Percentiles rank a stretch among this genome's conserved stretches.
Conservation (phyloP, 2,329 filamentous ascomycete genomes). For the Fusarium buharicum region DNA sequence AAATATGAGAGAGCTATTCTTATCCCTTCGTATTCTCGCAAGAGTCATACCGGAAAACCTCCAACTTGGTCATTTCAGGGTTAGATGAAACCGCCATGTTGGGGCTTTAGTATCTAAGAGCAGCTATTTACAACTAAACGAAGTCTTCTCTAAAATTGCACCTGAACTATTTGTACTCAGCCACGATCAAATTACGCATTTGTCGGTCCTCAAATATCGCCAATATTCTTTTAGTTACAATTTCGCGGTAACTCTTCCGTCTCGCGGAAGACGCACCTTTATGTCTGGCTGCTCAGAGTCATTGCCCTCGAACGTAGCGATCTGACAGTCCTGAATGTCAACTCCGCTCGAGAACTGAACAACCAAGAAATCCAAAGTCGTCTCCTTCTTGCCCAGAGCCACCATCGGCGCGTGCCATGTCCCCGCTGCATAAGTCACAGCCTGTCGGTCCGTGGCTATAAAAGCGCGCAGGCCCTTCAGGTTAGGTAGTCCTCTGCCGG, state of each 20-base stretch:
- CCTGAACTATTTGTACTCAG: slow-evolving; percentile 20
- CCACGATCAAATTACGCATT: slow-evolving; percentile 29
- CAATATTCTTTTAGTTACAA: slow-evolving; percentile 18
- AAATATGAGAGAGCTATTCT: slow-evolving; percentile 16
- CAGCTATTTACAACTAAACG: neutral
- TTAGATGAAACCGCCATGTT: slow-evolving; percentile 19
- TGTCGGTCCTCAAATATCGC: slow-evolving; percentile 27
- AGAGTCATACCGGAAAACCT: slow-evolving; percentile 7
- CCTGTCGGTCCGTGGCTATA: slow-evolving; percentile 78
- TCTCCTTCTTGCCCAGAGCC: slow-evolving; percentile 70
- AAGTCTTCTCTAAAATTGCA: slow-evolving; percentile 18
- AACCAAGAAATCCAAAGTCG: slow-evolving; percentile 85
- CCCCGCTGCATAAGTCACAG: slow-evolving; percentile 89
- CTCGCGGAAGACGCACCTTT: slow-evolving; percentile 45
- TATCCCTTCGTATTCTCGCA: neutral
- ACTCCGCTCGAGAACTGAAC: slow-evolving; percentile 90
- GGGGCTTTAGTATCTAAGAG: neutral
- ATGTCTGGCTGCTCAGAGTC: slow-evolving; percentile 54
- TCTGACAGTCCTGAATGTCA: slow-evolving; percentile 85
- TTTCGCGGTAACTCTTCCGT: slow-evolving; percentile 24
- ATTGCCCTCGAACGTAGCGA: slow-evolving; percentile 62
- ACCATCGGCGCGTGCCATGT: slow-evolving; percentile 99
- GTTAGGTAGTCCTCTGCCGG: slow-evolving; percentile 76
- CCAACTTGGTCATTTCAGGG: slow-evolving; percentile 14
- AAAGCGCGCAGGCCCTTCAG: slow-evolving; percentile 78